These are phyloP conservation scores for Didymella keratinophila DNA, from an alignment of 2,329 filamentous ascomycete species.

Conservation along the genomic window DNA sequence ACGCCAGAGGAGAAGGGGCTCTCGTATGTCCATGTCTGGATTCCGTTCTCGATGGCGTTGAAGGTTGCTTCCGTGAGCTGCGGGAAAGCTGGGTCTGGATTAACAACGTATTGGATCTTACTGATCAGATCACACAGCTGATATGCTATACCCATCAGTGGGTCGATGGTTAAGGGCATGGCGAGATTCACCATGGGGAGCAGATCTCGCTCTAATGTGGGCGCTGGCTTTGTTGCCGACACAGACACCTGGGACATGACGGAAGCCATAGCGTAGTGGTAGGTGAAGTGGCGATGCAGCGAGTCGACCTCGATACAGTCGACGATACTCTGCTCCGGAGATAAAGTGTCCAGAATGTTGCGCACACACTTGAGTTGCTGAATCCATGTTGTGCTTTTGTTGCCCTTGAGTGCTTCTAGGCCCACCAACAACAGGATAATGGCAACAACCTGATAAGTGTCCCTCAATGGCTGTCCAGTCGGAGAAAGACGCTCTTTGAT, in stretches of 20 bases:
- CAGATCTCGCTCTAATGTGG: slow-evolving; percentile 31
- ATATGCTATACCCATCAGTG: slow-evolving; percentile 48
- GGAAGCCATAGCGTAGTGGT: slow-evolving; percentile 48
- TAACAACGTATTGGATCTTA: slow-evolving; percentile 46
- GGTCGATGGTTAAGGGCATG: slow-evolving; percentile 43
- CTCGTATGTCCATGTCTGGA: slow-evolving; percentile 45
- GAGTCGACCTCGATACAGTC: slow-evolving; percentile 46
- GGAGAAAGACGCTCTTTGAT: slow-evolving; percentile 42
- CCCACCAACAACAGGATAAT: slow-evolving; percentile 47
- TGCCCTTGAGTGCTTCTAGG: slow-evolving; percentile 47
- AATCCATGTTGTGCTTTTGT: slow-evolving; percentile 46
- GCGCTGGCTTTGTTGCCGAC: slow-evolving; percentile 20
- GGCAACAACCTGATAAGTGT: slow-evolving; percentile 46
- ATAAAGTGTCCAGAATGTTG: slow-evolving; percentile 38
- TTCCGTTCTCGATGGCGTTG: slow-evolving; percentile 41
- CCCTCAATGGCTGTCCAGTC: slow-evolving; percentile 34
- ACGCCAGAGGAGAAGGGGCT: slow-evolving; percentile 42
- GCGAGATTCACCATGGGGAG: slow-evolving; percentile 28
- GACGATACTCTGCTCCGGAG: slow-evolving; percentile 33
- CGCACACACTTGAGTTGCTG: slow-evolving; percentile 47
- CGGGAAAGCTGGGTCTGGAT: slow-evolving; percentile 44
- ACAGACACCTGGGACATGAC: slow-evolving; percentile 43
- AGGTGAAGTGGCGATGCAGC: slow-evolving; percentile 48
- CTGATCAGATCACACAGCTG: slow-evolving; percentile 46
- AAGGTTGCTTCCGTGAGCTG: slow-evolving; percentile 46